Evolutionary conservation across 495 filamentous ascomycete genomes (phyloP), one percentile per base, ranked within the genome.

Genomic region (Neohortaea acidophila): DNA sequence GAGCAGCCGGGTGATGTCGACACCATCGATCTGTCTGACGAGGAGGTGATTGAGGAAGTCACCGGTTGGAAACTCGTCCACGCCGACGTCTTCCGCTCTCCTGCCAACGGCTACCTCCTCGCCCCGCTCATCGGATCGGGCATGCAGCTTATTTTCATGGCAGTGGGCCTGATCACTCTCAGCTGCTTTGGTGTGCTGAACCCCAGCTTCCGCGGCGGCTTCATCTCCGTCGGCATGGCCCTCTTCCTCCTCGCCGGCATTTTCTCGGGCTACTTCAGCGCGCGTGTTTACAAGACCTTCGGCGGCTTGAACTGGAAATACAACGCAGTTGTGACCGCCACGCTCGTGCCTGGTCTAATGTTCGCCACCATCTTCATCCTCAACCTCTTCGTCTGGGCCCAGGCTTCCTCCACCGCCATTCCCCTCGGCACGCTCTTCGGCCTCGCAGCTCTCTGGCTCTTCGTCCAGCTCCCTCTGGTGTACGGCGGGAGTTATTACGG

Each of bases 21-120:
- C 21, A 37, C 36, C 9, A 63, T 62, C 29, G 49, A 67, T 6
- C 70, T 68, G 2, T 78, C 73, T 11, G 84, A 87, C 39, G 86
- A 85, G 1, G 84, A 92, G 45, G 57, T 64, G 4, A 26, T 37
- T 7, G 86, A 94, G 47, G 86, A 94, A 47, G 68, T 81, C 23
- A 83, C 82, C 14, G 86, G 86, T 26, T 94, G 86, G 86, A 94
- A 94, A 53, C 65, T 92, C 15, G 67, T 93, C n/a, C 86, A 94
- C 51, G 84, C 75, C 12, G 86, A 94, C 57, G 82, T 93, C n/a
- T 94, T 94, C 63, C 72, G 85, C 15, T 59, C 77, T 15, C 86
- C 86, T 3, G 54, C 67, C 10, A 72, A 79, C 54, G 82, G 81
- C 28, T 70, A 75, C 20, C 66, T 92, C 1, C 72, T 94, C 21